phyloP scores from a whole-genome alignment of 192 early-diverging fungal species.

The Geosiphon pyriformis region DNA sequence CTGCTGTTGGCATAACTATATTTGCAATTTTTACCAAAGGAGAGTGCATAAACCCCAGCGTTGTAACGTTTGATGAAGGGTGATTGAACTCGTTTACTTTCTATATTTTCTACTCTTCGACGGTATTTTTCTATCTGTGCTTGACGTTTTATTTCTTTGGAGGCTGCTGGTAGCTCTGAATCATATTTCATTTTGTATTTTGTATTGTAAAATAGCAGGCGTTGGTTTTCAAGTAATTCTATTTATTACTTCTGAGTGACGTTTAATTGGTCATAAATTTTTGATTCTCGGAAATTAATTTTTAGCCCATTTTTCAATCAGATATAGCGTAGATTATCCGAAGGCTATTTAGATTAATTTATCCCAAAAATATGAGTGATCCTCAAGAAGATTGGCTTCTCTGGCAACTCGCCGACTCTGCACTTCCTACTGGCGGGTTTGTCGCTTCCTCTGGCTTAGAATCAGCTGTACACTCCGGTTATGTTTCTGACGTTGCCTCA shows the following conservation, averaged over 20 bases:
- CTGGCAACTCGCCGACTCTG: constrained; percentile 84
- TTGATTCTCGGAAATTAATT: background rate
- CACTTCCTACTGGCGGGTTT: constrained; percentile 92
- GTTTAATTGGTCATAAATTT: background rate
- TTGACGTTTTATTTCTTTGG: no score
- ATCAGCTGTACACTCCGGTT: constrained; percentile 66
- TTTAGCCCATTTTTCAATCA: background rate
- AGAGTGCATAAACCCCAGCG: no score
- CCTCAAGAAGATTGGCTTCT: constrained; percentile 59
- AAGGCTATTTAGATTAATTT: no score
- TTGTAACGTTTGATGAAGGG: background rate
- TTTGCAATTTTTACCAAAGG: no score
- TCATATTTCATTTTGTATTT: no score
- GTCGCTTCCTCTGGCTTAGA: constrained; percentile 90
- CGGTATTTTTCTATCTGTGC: background rate
- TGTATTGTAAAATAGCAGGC: no score
- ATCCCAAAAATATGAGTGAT: no score
- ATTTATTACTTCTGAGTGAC: background rate
- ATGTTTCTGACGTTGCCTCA: constrained; percentile 37
- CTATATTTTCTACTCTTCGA: background rate
- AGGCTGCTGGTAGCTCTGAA: no score
- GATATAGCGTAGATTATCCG: no score
- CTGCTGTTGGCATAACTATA: no score
- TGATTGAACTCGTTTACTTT: background rate
- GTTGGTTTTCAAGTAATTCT: background rate